These are phyloP conservation scores for Curvularia lunata DNA, from an alignment of 2,329 filamentous ascomycete species.

Conservation along the genomic window DNA sequence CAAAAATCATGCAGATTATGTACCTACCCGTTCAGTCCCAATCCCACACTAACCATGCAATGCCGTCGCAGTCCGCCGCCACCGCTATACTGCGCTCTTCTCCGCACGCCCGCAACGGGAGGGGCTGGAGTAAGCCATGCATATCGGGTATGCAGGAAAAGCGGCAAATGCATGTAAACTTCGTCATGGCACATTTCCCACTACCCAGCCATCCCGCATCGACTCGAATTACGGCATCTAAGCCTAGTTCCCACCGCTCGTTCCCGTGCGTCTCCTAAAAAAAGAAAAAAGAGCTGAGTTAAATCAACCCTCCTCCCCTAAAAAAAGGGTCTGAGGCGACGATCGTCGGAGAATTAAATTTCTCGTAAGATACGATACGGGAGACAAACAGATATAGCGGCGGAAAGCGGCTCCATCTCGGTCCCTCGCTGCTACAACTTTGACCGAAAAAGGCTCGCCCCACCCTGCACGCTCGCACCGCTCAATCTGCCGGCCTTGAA, in stretches of 20 bases:
- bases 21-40: neutral
- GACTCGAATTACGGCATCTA: neutral
- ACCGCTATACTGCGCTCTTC: neutral
- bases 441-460: slow-evolving; percentile 26
- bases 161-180: neutral
- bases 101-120: neutral
- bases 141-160: neutral
- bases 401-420: neutral
- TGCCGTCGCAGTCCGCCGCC: slow-evolving; percentile 1
- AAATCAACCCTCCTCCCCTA: too few relatives aligned
- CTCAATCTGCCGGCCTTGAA: slow-evolving; percentile 44
- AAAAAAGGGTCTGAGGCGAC: neutral
- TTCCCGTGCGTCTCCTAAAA: neutral
- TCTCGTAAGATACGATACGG: neutral
- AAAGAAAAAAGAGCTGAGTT: too few relatives aligned
- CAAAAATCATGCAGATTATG: too few relatives aligned
- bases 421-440: slow-evolving; percentile 1
- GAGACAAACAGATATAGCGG: neutral
- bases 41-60: neutral
- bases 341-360: neutral
- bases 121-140: neutral
- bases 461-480: slow-evolving; percentile 45
- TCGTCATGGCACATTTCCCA: too few relatives aligned
- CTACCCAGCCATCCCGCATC: neutral
- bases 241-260: neutral